Base-by-base conservation (phyloP, 2,329 filamentous ascomycete genomes). In the Venturia effusa region DNA sequence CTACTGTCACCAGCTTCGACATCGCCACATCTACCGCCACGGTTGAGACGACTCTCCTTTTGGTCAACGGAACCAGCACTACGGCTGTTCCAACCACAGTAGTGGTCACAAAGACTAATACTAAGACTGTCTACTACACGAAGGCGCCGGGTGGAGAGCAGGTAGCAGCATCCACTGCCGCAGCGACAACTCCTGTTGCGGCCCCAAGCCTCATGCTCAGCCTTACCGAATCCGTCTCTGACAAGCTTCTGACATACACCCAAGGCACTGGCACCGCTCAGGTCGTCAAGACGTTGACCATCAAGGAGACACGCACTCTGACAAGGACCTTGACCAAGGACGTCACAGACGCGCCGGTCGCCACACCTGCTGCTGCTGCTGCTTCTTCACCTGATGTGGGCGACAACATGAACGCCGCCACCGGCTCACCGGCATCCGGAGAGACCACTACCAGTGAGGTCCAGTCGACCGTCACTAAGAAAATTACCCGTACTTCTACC, bases 121-220 rank as follows among this genome's bases (percentile, higher is more conserved):
- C 51, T 17, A 34, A 57, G 15, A 60, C 59, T 41, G 37, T 60
- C 17, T 60, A 60, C 34, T 60, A 37, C 40, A 60, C 59, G 19
- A 32, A 37, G 34, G 59, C 37, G 41, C 40, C 59, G 27, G 17
- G 43, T 41, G 59, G 59, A 39, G 15, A 15, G 5, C 34, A 40
- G 37, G 22, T 60, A 11, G 15, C 59, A 39, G 59, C 40, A 15
- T 60, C 59, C 13, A 60, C 59, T 43, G 34, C 59, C 22, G 3
- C 59, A 24, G 59, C n/a, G 37, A 27, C 59, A 7, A 37, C 55
- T n/a, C 32, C 32, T 30, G 37, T 40, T 27, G 34, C 10, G 19
- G n/a, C 59, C n/a, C 59, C 34, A 41, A 60, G 37, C 59, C 22
- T 60, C 34, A 40, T 40, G 19, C 59, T 60, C n/a, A 60, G 59